phyloP scores from a whole-genome alignment of 108 stramenopile genomes.

The Stephanodiscus minutulus region DNA sequence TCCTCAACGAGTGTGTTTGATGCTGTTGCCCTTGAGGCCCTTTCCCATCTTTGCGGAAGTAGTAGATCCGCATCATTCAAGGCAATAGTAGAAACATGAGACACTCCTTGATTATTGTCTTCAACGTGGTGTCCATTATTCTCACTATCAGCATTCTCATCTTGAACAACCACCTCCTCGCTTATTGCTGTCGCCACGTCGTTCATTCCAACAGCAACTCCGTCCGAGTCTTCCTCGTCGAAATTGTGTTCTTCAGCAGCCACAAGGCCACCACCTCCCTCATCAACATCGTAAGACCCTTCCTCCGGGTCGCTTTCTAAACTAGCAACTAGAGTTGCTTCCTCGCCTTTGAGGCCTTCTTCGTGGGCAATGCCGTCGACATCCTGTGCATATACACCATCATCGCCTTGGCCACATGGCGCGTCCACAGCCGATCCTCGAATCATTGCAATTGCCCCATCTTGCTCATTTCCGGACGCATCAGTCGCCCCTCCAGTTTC shows the following conservation, averaged over 20 bases:
- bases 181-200: not conserved
- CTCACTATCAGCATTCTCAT: not conserved
- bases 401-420: not conserved
- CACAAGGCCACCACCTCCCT: not conserved
- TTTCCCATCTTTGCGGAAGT: no score
- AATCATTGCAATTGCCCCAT: not conserved
- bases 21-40: no score
- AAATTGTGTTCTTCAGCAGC: not conserved
- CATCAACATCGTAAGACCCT: not conserved
- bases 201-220: not conserved
- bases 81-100: no score
- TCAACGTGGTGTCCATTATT: not conserved
- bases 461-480: not conserved
- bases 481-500: not conserved
- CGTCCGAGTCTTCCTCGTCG: not conserved
- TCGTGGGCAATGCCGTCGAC: not conserved
- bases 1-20: constrained; percentile 32
- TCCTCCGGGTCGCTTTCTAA: not conserved
- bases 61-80: no score
- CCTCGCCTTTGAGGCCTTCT: not conserved
- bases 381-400: not conserved
- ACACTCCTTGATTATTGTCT: not conserved
- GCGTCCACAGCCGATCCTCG: not conserved
- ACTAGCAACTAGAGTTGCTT: not conserved
- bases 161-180: not conserved